Evolutionary conservation across 257 asterid genomes (phyloP), one percentile per base, ranked within the genome.

Genomic region (Gynochthodes officinalis): DNA sequence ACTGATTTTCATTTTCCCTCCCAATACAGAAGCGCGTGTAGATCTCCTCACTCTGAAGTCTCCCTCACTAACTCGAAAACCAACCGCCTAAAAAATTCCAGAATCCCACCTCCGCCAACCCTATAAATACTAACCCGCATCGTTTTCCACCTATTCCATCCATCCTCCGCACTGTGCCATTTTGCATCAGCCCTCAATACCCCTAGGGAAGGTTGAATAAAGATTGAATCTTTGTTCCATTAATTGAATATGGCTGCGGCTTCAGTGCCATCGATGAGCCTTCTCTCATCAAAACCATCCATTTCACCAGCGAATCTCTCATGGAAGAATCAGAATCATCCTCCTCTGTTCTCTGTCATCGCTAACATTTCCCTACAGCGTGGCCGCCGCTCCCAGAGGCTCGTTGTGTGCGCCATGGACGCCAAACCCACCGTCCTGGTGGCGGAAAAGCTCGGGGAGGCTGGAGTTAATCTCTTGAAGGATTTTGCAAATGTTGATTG

Each of bases 381-480:
- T 72, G 81, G 77, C 74, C 79, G 64, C 74, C 72, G 73, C 27
- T 74, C 59, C 27, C 81, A 73, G 40, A 82, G 95, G 37, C 87
- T 92, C 65, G 80, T 85, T 37, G 89, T 88, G 50, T 83, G 81
- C n/a, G 81, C 96, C 21, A 75, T 92, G 92, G 94, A 90, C 62
- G 88, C 92, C 40, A 90, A 89, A 71, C 98, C 97, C 67, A 93
- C 98, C 12, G 82, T 93, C 79, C 91, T 93, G 59, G 96, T 93
- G 0, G 86, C 97, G 27, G 98, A 93, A 70, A 93, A 93, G 75
- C 89, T 93, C 75, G 98, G 97, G 0, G 96, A 90, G 58, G 96
- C 96, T 1, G 98, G 98, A 2, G 67, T 93, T 21, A 69, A 83
- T 11, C 92, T 93, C 27, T 80, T 93, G 44, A 87, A 90, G 67